Base-by-base conservation (phyloP, 2,329 filamentous ascomycete genomes). In the Aspergillus sp. region DNA sequence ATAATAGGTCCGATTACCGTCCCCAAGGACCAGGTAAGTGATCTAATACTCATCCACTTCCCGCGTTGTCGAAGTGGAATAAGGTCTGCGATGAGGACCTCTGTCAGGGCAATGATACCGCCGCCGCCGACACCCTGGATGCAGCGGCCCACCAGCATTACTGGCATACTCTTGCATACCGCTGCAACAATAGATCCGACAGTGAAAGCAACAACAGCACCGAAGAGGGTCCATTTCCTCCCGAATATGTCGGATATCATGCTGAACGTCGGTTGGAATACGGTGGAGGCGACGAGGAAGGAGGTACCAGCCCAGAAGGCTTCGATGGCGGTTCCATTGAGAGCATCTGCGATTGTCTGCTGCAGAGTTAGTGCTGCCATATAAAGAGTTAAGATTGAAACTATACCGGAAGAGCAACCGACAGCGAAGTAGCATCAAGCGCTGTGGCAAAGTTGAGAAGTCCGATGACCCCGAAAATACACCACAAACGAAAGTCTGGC, bases 21-120 rank as follows among this genome's bases (percentile, higher is more conserved):
- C 4, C 39, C 39, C 9, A 42, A 12, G 12, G 39, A n/a, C 39
- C 39, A 42, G 8, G 39, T 42, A 2, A 42, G n/a, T 20, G 39
- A 8, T n/a, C 41, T n/a, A 26, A 53, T 15, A 22, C 48, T 51
- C 48, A 51, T 51, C 48, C 48, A 51, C 30, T 51, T 51, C 12
- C 48, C 48, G 5, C 48, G 48, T n/a, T 51, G 34, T 8, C 26
- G 26, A 20, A 51, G 48, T 2, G 48, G 48, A n/a, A 51, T 51
- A 5, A 51, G 34, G 15, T 51, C 48, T 0, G 48, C 48, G 20
- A 51, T 51, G 17, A 51, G 34, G 15, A 51, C 32, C 20, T 51
- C 48, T 1, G 48, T 51, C 18, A 51, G 12, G 17, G 39, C 39
- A 42, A 42, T 42, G 4, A 42, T 20, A 5, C 39, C 39, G 18